These are phyloP conservation scores for Stephanodiscus triporus DNA, from an alignment of 108 stramenopile genomes.

Conservation along the genomic window DNA sequence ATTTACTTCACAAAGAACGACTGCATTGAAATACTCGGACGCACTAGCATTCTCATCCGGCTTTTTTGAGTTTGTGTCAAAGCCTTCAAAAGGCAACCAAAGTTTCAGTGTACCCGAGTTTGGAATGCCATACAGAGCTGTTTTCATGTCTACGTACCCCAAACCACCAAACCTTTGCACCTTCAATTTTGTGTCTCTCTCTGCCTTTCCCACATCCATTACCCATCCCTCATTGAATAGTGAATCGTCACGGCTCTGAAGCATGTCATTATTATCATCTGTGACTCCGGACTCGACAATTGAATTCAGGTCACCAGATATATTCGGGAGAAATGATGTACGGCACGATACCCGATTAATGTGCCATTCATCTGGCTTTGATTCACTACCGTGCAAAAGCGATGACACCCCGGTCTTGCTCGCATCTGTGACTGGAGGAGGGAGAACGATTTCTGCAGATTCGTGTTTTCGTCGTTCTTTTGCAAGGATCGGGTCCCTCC, in stretches of 20 bases:
- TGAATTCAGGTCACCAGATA: slow-evolving; percentile 50
- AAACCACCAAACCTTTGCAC: slow-evolving; percentile 78
- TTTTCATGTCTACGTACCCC: slow-evolving; percentile 89
- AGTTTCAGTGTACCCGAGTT: slow-evolving; percentile 70
- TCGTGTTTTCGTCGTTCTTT: slow-evolving; percentile 6
- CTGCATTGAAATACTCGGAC: slow-evolving; percentile 63
- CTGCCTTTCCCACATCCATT: slow-evolving; percentile 76
- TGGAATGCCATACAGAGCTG: slow-evolving; percentile 82
- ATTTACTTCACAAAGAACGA: slow-evolving; percentile 87
- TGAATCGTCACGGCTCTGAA: slow-evolving; percentile 59
- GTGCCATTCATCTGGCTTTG: slow-evolving; percentile 32
- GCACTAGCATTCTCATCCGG: slow-evolving; percentile 48
- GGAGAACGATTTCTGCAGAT: slow-evolving; percentile 15
- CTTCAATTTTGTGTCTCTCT: slow-evolving; percentile 79
- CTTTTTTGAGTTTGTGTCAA: neutral
- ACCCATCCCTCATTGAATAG: slow-evolving; percentile 81
- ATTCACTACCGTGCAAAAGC: slow-evolving; percentile 61
- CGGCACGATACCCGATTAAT: slow-evolving; percentile 75
- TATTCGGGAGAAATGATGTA: slow-evolving; percentile 83
- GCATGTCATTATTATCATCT: slow-evolving; percentile 58
- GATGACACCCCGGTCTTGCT: slow-evolving; percentile 34
- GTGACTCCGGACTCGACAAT: slow-evolving; percentile 71
- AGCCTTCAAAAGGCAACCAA: slow-evolving; percentile 73
- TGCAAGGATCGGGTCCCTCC: slow-evolving; percentile 31
- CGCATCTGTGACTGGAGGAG: slow-evolving; percentile 42